phyloP scores from a whole-genome alignment of 225 moss, liverwort and hornwort genomes.

The Thuidium tamariscinum region DNA sequence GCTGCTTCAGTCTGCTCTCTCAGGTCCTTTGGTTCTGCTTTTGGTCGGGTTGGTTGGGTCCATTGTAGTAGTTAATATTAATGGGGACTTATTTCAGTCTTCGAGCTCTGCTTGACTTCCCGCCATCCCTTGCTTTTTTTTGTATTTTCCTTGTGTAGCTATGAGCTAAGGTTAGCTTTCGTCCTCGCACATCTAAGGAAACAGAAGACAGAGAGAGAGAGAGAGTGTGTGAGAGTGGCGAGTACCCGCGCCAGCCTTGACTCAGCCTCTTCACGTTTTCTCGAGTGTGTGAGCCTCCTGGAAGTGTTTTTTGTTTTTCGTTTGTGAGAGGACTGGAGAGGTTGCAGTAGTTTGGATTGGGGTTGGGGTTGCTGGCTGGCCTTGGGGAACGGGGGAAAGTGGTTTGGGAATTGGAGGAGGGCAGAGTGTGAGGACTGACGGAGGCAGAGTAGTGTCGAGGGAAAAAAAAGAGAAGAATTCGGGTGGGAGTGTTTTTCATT shows the following conservation, averaged over 20 bases:
- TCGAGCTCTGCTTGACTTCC: conserved; percentile 1
- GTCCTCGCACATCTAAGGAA: not conserved
- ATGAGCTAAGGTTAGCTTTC: not conserved
- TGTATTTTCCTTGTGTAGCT: not conserved
- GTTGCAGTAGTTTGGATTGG: not conserved
- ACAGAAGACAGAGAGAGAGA: too few species aligned
- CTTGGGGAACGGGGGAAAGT: not conserved
- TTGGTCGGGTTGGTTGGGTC: not conserved
- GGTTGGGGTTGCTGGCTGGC: not conserved
- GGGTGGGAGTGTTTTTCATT: not conserved
- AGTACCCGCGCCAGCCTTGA: not conserved
- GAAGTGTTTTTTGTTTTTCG: not conserved
- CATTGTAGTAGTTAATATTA: not conserved
- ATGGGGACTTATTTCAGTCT: not conserved
- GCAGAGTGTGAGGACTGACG: not conserved
- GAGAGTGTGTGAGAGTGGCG: not conserved
- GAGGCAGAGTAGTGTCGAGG: not conserved
- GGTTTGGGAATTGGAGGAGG: not conserved
- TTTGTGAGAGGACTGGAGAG: not conserved
- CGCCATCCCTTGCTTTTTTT: not conserved
- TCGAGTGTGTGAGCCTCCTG: not conserved
- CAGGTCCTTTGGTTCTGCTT: not conserved
- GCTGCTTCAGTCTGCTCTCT: not conserved
- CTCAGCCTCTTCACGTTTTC: not conserved
- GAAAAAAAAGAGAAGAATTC: not conserved